These are phyloP conservation scores for Lactarius pseudohatsudake DNA, from an alignment of 768 basidiomycete genomes.

Conservation along the genomic window DNA sequence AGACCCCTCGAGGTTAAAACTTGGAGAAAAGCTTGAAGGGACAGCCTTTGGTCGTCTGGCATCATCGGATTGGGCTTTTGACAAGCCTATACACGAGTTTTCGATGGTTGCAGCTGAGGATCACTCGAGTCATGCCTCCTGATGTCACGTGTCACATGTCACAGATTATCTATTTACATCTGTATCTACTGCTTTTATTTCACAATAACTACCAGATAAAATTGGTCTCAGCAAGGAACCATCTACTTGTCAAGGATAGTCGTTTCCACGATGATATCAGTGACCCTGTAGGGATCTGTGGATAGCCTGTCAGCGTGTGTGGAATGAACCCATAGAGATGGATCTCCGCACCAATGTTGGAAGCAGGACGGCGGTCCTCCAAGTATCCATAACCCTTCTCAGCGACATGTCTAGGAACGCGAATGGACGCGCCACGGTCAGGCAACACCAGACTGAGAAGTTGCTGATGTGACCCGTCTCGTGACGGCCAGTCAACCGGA, in stretches of 20 bases:
- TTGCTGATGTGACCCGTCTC: slow-evolving; percentile 93
- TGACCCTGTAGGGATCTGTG: slow-evolving; percentile 93
- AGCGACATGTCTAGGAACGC: slow-evolving; percentile 92
- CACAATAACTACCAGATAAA: background rate
- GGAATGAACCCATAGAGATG: slow-evolving; percentile 9
- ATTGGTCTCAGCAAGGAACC: background rate
- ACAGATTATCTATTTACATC: background rate
- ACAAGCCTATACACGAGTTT: background rate
- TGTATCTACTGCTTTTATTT: slow-evolving; percentile 2
- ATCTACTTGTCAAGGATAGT: slow-evolving; percentile 64
- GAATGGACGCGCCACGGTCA: slow-evolving; percentile 97
- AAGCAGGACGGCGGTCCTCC: slow-evolving; percentile 95
- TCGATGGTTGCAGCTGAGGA: no score
- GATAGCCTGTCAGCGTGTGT: slow-evolving; percentile 11
- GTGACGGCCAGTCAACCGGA: slow-evolving; percentile 93
- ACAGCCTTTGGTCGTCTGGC: slow-evolving; percentile 28
- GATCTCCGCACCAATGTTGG: slow-evolving; percentile 83
- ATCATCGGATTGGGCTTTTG: background rate
- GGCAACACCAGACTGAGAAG: slow-evolving; percentile 95
- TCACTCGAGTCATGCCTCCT: no score
- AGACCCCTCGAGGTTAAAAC: slow-evolving; percentile 34
- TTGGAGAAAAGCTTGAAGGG: slow-evolving; percentile 38
- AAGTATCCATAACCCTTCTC: slow-evolving; percentile 93
- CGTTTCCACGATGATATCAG: slow-evolving; percentile 85
- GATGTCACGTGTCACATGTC: background rate